phyloP scores from a whole-genome alignment of 805 yeast species.

The Ogataea paraovalis region DNA sequence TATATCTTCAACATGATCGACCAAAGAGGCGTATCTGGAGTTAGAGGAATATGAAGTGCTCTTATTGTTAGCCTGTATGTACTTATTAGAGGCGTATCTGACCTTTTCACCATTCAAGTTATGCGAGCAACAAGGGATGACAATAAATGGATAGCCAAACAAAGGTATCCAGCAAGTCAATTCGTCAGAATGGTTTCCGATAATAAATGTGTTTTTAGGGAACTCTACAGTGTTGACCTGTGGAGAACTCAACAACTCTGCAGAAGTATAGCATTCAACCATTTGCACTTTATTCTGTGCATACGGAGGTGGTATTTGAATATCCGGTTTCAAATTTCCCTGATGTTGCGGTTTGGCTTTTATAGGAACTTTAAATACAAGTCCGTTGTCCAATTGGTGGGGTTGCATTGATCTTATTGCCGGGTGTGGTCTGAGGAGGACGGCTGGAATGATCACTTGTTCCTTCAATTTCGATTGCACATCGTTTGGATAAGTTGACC shows the following conservation, averaged over 20 bases:
- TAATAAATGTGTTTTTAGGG: conserved; percentile 69
- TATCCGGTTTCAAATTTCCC: conserved; percentile 11
- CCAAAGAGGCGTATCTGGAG: conserved; percentile 81
- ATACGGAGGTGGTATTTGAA: conserved; percentile 1
- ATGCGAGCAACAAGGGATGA: conserved; percentile 95
- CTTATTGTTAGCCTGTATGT: conserved; percentile 12
- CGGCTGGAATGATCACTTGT: conserved; percentile 79
- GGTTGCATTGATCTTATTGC: conserved; percentile 51
- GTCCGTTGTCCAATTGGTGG: conserved; percentile 54
- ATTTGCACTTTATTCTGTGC: conserved; percentile 34
- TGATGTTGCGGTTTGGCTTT: conserved; percentile 23
- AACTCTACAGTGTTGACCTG: conserved; percentile 62
- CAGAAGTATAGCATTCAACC: conserved; percentile 53
- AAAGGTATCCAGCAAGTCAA: conserved; percentile 94
- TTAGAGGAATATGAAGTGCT: conserved; percentile 31
- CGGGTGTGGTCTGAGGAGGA: conserved; percentile 68
- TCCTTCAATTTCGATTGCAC: conserved; percentile 59
- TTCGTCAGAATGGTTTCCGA: conserved; percentile 95
- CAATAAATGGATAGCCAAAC: conserved; percentile 80
- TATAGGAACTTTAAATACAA: conserved; percentile 52
- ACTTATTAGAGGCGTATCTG: conserved; percentile 52
- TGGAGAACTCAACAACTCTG: conserved; percentile 46
- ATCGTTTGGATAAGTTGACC: conserved; percentile 70
- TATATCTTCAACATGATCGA: conserved; percentile 75
- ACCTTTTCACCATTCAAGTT: conserved; percentile 70